Evolutionary conservation across 2,329 filamentous ascomycete species (phyloP), one percentile per base, ranked within the genome.

Genomic region (Dothideomycetes sp.): DNA sequence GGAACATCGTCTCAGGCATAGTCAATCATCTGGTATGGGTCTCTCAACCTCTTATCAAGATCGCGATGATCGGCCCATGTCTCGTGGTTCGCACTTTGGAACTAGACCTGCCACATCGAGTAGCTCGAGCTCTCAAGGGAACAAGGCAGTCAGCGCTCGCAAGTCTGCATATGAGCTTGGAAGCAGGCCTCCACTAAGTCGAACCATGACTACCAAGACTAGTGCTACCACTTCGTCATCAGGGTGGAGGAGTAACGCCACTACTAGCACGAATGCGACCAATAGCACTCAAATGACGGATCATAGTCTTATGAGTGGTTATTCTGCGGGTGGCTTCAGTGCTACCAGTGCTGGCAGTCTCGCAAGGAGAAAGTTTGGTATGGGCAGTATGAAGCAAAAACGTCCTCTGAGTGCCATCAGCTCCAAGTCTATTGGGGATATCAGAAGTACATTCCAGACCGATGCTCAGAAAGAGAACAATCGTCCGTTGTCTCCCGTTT

Each of bases 311-410:
- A 95, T 95, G 89, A 96, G 89, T 58, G 91, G 89, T 3, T 73
- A 77, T 38, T 96, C 91, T 38, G 91, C 91, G 1, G 80, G 88
- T 37, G 89, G 75, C 10, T 86, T 95, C 61, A 96, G 89, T 58
- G 84, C 87, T 37, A 96, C 91, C 12, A 96, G 91, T 61, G 91
- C 91, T 12, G 91, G 88, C 39, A 96, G 89, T 61, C 77, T 93
- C 47, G 88, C 87, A 19, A 77, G 88, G 45, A 83, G 84, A 53
- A 81, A 80, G 48, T 56, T 65, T 60, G 56, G 69, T 52, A 36
- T 68, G 38, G 60, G 53, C 61, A 70, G 54, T 40, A 52, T 55
- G 31, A 49, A 48, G 15, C 46, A 50, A 17, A 46, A 49, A 14
- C 40, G 52, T 11, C 45, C 45, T 8, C 19, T 47, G 15, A 45